These are phyloP conservation scores for Eutypa lata DNA, from an alignment of 2,329 filamentous ascomycete species.

Conservation along the genomic window DNA sequence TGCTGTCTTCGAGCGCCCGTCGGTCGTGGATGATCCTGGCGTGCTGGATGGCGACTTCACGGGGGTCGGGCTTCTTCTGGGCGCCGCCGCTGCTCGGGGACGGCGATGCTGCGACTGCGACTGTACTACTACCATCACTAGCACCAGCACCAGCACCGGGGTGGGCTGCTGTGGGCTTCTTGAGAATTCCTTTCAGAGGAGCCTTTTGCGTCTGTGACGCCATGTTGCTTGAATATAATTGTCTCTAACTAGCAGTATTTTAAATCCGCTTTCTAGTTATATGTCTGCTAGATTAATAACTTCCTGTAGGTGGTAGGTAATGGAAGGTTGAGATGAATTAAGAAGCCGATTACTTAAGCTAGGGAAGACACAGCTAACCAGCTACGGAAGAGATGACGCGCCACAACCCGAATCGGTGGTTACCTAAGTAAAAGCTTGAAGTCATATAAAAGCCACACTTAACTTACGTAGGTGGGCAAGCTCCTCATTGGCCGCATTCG, in stretches of 20 bases:
- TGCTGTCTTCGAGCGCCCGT: slow-evolving; percentile 72
- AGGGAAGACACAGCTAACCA: not conserved
- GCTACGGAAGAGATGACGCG: not conserved
- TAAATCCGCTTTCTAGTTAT: too few species aligned
- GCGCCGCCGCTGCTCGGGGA: too few species aligned
- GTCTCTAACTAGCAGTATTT: too few species aligned
- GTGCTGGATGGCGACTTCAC: slow-evolving; percentile 73
- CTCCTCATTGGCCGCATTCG: not conserved
- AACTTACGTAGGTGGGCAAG: too few species aligned
- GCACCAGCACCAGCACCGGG: slow-evolving; percentile 30
- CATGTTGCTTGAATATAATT: slow-evolving; percentile 34
- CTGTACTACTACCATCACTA: slow-evolving; percentile 10
- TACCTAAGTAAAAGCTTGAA: too few species aligned
- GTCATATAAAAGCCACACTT: too few species aligned
- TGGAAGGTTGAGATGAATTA: not conserved
- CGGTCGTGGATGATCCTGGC: slow-evolving; percentile 78
- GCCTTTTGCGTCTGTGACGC: slow-evolving; percentile 30
- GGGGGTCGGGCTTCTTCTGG: slow-evolving; percentile 40
- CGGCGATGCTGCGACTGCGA: slow-evolving; percentile 30
- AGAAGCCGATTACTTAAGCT: not conserved
- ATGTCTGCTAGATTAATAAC: too few species aligned
- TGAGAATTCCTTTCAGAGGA: slow-evolving; percentile 57
- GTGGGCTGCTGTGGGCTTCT: slow-evolving; percentile 48
- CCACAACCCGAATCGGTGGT: too few species aligned
- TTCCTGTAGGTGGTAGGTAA: too few species aligned